These are phyloP conservation scores for Aeminium ludgeri DNA, from an alignment of 495 filamentous ascomycete species.

Conservation along the genomic window DNA sequence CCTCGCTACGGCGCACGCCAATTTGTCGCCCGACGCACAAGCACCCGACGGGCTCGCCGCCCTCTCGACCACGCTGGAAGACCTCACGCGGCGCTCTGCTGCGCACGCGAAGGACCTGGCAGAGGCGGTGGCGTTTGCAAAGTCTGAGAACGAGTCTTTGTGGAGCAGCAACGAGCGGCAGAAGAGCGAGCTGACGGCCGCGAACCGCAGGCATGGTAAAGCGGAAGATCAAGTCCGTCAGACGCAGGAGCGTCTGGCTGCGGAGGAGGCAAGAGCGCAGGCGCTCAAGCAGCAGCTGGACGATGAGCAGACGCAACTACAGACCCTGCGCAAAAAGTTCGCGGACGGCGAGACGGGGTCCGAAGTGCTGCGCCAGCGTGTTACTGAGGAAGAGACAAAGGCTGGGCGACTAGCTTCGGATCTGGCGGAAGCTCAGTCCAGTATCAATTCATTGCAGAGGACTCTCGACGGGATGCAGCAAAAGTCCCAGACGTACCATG, in stretches of 20 bases:
- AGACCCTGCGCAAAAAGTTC: conserved; percentile 47
- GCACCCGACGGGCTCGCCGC: conserved; percentile 44
- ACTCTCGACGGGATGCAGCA: conserved; percentile 36
- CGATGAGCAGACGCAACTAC: conserved; percentile 47
- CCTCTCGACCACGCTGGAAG: conserved; percentile 34
- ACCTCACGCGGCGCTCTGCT: conserved; percentile 22
- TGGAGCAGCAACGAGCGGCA: conserved; percentile 17
- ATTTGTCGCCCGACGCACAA: conserved; percentile 40
- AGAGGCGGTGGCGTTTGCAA: conserved; percentile 24
- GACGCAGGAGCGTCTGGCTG: conserved; percentile 28
- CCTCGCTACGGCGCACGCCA: conserved; percentile 44
- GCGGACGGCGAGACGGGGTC: conserved; percentile 65
- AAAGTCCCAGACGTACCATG: conserved; percentile 39
- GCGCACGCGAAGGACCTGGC: conserved; percentile 22
- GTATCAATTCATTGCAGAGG: conserved; percentile 47
- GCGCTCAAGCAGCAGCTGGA: conserved; percentile 47
- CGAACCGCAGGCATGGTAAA: conserved; percentile 14
- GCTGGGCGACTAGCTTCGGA: conserved; percentile 43
- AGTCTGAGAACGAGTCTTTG: conserved; percentile 23
- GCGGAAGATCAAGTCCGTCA: conserved; percentile 13
- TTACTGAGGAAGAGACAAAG: conserved; percentile 53
- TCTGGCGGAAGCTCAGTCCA: conserved; percentile 47
- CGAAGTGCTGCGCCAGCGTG: conserved; percentile 51
- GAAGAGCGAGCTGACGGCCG: conserved; percentile 14
- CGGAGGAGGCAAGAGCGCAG: conserved; percentile 40